Conservation (phyloP, 768 basidiomycete species). For the Lactarius hengduanensis region DNA sequence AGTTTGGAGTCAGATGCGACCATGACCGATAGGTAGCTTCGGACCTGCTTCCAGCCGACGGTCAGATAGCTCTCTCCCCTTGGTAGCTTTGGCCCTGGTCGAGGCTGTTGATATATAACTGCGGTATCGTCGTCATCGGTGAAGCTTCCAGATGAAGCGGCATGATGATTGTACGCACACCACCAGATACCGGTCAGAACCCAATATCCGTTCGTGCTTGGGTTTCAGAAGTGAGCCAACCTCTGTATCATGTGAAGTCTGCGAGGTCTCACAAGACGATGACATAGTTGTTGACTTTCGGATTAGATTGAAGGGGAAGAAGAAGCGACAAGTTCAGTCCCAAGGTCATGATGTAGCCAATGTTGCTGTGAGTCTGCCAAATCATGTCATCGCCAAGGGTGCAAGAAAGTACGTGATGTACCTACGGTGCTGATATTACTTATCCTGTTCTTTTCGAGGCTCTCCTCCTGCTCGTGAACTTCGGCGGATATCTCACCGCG, state of each 20-base stretch:
- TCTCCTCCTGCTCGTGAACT: conserved; percentile 73
- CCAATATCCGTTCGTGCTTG: conserved; percentile 71
- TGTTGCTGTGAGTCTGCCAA: conserved; percentile 65
- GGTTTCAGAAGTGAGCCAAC: not conserved
- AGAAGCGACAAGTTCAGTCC: conserved; percentile 68
- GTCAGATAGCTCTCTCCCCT: conserved; percentile 75
- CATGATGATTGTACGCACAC: conserved; percentile 50
- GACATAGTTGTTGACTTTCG: conserved; percentile 71
- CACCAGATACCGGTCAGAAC: conserved; percentile 82
- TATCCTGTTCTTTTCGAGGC: conserved; percentile 78
- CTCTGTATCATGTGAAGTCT: not conserved
- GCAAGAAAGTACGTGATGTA: not conserved
- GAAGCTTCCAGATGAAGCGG: not conserved
- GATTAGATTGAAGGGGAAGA: conserved; percentile 55
- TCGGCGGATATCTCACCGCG: conserved; percentile 57
- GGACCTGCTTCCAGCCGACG: conserved; percentile 84
- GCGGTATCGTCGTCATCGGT: not conserved
- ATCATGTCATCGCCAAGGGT: not conserved
- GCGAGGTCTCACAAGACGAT: conserved; percentile 53
- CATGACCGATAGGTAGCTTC: not conserved
- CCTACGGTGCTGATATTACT: conserved; percentile 79
- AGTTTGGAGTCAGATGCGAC: conserved; percentile 9
- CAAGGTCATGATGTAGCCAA: conserved; percentile 67
- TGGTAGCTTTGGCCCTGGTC: conserved; percentile 75
- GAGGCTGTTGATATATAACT: conserved; percentile 82